Evolutionary conservation across 2,329 filamentous ascomycete species (phyloP).

Genomic region (Seiridium cupressi): DNA sequence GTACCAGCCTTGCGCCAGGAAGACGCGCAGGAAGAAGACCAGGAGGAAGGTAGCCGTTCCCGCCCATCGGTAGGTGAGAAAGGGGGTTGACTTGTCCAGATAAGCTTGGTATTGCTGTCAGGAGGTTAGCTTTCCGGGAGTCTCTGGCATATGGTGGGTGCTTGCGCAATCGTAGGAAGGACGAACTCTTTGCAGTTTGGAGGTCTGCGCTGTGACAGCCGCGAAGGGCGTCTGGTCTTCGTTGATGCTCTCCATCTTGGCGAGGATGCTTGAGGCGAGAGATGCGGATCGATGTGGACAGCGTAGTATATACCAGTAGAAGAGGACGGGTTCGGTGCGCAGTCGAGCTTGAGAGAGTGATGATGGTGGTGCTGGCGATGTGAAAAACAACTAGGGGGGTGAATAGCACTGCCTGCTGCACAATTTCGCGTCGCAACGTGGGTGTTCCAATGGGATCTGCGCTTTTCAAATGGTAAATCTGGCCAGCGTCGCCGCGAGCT

Average conservation of each 20-base stretch:
- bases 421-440: slow-evolving; percentile 6
- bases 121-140: not conserved
- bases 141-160: too few relatives aligned
- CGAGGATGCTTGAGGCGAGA: not conserved
- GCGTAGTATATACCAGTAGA: not conserved
- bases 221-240: slow-evolving; percentile 90
- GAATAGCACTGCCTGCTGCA: not conserved
- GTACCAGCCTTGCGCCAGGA: slow-evolving; percentile 96
- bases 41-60: slow-evolving; percentile 74
- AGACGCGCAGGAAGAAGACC: slow-evolving; percentile 84
- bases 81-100: slow-evolving; percentile 91
- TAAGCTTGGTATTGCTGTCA: slow-evolving; percentile 86
- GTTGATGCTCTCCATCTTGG: slow-evolving; percentile 77
- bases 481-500: not conserved
- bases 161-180: not conserved
- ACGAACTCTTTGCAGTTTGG: slow-evolving; percentile 65
- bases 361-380: not conserved
- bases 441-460: slow-evolving; percentile 4
- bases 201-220: slow-evolving; percentile 83
- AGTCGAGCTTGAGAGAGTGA: not conserved
- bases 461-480: slow-evolving; percentile 8
- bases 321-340: not conserved
- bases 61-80: slow-evolving; percentile 84
- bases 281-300: not conserved
- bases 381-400: not conserved